phyloP scores from a whole-genome alignment of 2,329 filamentous ascomycete genomes.

The Fonsecaea nubica region DNA sequence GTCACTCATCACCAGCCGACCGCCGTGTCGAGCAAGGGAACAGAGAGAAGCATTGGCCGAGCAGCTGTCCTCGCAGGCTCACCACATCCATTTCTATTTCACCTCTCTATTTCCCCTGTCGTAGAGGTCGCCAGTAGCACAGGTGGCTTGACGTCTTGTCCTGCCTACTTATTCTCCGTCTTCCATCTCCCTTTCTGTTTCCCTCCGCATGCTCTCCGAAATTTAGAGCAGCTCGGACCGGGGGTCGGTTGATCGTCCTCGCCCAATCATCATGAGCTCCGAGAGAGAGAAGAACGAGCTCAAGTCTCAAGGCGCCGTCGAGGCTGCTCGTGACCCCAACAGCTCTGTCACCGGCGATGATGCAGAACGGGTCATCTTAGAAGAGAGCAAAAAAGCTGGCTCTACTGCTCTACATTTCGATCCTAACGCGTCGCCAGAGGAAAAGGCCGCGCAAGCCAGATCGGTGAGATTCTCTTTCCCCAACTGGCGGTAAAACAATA shows the following conservation, averaged over 20 bases:
- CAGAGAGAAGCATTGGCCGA: background rate
- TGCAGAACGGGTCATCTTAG: conserved; percentile 74
- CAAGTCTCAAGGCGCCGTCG: conserved; percentile 80
- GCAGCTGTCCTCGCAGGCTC: background rate
- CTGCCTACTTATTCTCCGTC: conserved; percentile 2
- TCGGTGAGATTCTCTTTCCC: conserved; percentile 58
- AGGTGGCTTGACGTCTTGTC: conserved; percentile 1
- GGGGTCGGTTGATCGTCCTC: conserved; percentile 22
- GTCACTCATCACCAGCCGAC: conserved; percentile 12
- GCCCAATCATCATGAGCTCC: conserved; percentile 30
- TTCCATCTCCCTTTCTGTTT: conserved; percentile 16
- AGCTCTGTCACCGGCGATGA: conserved; percentile 71
- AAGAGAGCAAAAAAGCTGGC: conserved; percentile 80
- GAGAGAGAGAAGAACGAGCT: conserved; percentile 61
- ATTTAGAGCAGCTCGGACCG: conserved; percentile 18
- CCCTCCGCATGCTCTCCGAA: conserved; percentile 24
- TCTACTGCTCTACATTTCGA: conserved; percentile 84
- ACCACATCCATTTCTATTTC: conserved; percentile 10
- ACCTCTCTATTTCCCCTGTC: background rate
- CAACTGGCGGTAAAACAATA: background rate
- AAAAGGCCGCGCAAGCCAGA: conserved; percentile 81
- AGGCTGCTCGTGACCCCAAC: conserved; percentile 75
- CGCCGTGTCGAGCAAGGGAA: conserved; percentile 5
- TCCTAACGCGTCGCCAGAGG: conserved; percentile 78
- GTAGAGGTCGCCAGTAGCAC: conserved; percentile 7